phyloP scores from a whole-genome alignment of 352 stramenopile genomes.

The Phytophthora multivora region DNA sequence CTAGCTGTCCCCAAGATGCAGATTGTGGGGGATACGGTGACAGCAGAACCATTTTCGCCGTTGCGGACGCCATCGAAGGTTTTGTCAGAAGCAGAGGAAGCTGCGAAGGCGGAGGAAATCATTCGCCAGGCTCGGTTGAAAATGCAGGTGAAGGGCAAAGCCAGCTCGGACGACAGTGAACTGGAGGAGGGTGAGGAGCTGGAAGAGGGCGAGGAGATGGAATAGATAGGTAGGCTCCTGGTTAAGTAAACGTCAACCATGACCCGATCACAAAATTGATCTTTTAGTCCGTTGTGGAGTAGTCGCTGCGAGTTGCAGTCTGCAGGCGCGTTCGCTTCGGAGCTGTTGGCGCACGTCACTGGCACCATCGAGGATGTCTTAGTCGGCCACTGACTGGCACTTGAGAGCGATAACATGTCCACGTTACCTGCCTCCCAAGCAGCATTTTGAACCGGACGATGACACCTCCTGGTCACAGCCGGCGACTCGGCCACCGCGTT shows the following conservation, averaged over 20 bases:
- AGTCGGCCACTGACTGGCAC: no score
- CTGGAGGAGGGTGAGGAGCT: conserved; percentile 68
- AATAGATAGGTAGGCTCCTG: conserved; percentile 17
- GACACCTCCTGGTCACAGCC: no score
- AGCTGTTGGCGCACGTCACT: no score
- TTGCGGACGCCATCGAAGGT: conserved; percentile 17
- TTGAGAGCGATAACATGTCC: no score
- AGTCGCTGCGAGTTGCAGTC: conserved; percentile 5
- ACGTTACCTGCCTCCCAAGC: no score
- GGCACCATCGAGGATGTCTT: no score
- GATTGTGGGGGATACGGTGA: conserved; percentile 2
- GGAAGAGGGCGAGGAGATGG: conserved; percentile 42
- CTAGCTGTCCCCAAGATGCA: conserved; percentile 19
- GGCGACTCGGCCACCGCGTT: no score
- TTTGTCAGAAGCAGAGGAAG: conserved; percentile 53
- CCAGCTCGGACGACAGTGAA: conserved; percentile 40
- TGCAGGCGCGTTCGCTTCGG: no score
- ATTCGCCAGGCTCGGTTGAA: conserved; percentile 72
- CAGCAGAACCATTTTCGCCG: conserved; percentile 16
- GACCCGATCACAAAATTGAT: no score
- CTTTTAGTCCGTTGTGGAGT: conserved; percentile 5
- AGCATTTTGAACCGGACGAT: no score
- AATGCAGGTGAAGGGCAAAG: conserved; percentile 49
- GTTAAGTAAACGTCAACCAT: not conserved
- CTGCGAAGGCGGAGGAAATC: conserved; percentile 63